Percentiles rank a stretch among this genome's conserved stretches.
Conservation (phyloP, 2,329 filamentous ascomycete species). For the Hypoxylon sp. region DNA sequence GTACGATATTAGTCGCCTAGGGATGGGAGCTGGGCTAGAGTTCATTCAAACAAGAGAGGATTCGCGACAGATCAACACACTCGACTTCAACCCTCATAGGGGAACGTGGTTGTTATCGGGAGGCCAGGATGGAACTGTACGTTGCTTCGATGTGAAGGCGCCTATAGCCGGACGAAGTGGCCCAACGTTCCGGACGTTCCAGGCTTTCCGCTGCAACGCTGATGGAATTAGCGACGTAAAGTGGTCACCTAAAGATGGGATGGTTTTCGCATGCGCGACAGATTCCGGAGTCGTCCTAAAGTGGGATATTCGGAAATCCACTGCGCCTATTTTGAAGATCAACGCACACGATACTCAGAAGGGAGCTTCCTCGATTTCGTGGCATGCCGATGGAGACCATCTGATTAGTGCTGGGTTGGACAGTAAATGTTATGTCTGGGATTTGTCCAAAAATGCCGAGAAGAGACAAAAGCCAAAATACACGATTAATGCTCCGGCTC, state of each 20-base stretch:
- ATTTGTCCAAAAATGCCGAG: conserved; percentile 71
- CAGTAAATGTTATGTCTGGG: conserved; percentile 75
- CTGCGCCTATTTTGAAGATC: conserved; percentile 70
- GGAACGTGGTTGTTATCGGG: conserved; percentile 72
- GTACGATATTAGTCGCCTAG: conserved; percentile 71
- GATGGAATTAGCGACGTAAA: conserved; percentile 74
- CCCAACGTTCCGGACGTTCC: conserved; percentile 65
- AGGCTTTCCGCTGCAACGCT: conserved; percentile 66
- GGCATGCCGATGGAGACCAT: conserved; percentile 79
- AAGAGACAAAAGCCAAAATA: conserved; percentile 76
- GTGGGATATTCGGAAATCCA: conserved; percentile 73
- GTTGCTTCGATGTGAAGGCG: conserved; percentile 71
- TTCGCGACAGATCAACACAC: conserved; percentile 73
- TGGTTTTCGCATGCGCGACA: conserved; percentile 75
- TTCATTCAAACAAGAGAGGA: conserved; percentile 73
- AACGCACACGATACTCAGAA: conserved; percentile 71
- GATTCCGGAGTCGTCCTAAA: conserved; percentile 74
- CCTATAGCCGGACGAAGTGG: conserved; percentile 65
- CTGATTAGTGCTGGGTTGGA: conserved; percentile 75
- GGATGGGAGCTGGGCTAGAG: conserved; percentile 64
- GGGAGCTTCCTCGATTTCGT: conserved; percentile 72
- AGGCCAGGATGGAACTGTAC: conserved; percentile 75
- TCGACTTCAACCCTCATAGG: conserved; percentile 74
- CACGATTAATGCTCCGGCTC: conserved; percentile 72
- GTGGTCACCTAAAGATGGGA: conserved; percentile 74